Evolutionary conservation across 1,139 yeast genomes (phyloP).

Genomic region (Tardiomyces digboiensis): DNA sequence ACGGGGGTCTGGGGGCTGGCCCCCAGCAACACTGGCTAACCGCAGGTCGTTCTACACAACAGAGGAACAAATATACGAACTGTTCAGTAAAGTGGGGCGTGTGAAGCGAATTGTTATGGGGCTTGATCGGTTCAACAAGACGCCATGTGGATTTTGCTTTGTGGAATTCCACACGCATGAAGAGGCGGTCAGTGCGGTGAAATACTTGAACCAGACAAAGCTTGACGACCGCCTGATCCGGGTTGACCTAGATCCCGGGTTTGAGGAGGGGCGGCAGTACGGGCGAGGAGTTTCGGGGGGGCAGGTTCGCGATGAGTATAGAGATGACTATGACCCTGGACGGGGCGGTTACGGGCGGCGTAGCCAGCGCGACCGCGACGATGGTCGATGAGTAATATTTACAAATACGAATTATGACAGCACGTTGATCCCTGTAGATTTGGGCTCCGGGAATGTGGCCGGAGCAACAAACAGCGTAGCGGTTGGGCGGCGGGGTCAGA

Average conservation of each 20-base stretch:
- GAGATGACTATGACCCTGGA: slow-evolving; percentile 48
- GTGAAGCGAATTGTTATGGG: slow-evolving; percentile 87
- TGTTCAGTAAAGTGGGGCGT: slow-evolving; percentile 58
- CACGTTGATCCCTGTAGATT: too few species aligned
- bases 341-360: slow-evolving; percentile 41
- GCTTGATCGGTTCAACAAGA: slow-evolving; percentile 72
- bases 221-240: slow-evolving; percentile 72
- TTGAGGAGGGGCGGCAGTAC: slow-evolving; percentile 86
- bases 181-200: slow-evolving; percentile 73
- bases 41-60: slow-evolving; percentile 65
- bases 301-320: slow-evolving; percentile 54
- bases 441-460: too few species aligned
- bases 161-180: slow-evolving; percentile 60
- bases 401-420: neutral
- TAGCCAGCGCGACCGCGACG: slow-evolving; percentile 1
- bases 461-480: too few species aligned
- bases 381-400: neutral
- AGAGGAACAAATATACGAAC: slow-evolving; percentile 86
- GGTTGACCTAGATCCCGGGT: slow-evolving; percentile 92
- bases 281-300: slow-evolving; percentile 93
- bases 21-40: neutral
- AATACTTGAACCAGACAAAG: slow-evolving; percentile 69
- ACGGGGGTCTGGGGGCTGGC: too few species aligned
- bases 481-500: too few species aligned
- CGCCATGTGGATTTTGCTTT: slow-evolving; percentile 96